A percentile compares a stretch with the other conserved stretches of the same genome.
phyloP scores from a whole-genome alignment of 495 filamentous ascomycete genomes.

The Neurospora sp. region DNA sequence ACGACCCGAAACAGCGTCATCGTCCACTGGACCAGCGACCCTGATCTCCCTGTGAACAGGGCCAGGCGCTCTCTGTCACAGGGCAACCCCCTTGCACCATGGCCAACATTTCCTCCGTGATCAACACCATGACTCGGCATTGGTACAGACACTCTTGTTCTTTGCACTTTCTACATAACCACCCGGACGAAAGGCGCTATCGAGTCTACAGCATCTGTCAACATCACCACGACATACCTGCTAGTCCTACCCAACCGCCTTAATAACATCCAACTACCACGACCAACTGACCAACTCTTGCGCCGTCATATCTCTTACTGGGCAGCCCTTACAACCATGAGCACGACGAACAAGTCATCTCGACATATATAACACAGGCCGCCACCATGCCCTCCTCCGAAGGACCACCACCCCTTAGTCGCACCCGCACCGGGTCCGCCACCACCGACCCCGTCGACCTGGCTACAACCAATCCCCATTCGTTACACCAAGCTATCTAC shows the following conservation, averaged over 20 bases:
- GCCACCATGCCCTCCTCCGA: constrained; percentile 20
- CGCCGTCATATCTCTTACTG: neutral
- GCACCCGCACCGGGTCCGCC: constrained; percentile 11
- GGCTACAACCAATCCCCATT: constrained; percentile 27
- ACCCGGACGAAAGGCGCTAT: neutral
- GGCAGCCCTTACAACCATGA: neutral
- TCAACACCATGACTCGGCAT: neutral
- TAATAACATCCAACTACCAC: neutral
- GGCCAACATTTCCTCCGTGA: neutral
- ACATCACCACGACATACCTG: neutral
- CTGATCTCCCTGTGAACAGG: neutral
- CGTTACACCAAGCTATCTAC: constrained; percentile 47
- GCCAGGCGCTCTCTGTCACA: neutral
- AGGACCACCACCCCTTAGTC: constrained; percentile 9
- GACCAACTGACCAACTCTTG: neutral
- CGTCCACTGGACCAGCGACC: neutral
- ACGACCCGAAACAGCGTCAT: neutral
- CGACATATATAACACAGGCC: neutral
- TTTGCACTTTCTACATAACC: neutral
- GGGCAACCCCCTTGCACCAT: neutral
- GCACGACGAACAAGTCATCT: neutral
- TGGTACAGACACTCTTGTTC: neutral
- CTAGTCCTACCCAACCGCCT: neutral
- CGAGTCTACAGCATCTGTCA: neutral
- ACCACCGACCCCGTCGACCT: constrained; percentile 27